Evolutionary conservation across 2,329 filamentous ascomycete species (phyloP).

Genomic region (Fusarium decemcellulare): DNA sequence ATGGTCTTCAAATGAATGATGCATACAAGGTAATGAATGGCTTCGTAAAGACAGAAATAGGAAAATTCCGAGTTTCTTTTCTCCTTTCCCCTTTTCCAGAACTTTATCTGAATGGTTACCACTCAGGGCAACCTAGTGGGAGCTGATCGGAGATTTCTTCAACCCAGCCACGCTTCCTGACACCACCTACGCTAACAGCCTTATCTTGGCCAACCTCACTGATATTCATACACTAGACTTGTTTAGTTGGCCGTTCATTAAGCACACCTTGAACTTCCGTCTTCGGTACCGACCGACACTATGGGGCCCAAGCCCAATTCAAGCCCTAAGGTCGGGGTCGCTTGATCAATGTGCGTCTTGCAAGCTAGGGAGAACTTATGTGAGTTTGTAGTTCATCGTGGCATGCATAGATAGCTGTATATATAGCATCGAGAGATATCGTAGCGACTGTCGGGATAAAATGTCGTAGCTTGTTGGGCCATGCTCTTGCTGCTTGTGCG

Average conservation of each 20-base stretch:
- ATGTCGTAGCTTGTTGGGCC: not conserved
- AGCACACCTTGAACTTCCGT: not conserved
- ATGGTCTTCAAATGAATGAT: too few species aligned
- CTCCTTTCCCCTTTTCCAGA: too few species aligned
- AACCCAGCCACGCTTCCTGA: not conserved
- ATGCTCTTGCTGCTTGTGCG: not conserved
- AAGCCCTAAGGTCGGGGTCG: slow-evolving; percentile 12
- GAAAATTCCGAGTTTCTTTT: too few species aligned
- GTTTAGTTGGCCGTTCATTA: not conserved
- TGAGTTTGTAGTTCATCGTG: too few species aligned
- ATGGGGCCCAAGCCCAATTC: not conserved
- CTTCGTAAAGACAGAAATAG: too few species aligned
- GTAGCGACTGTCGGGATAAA: not conserved
- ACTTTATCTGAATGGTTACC: too few species aligned
- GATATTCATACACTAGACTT: not conserved
- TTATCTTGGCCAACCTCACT: not conserved
- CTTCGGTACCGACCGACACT: not conserved
- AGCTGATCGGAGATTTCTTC: not conserved
- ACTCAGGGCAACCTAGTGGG: too few species aligned
- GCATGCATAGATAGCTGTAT: too few species aligned
- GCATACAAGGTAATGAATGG: too few species aligned
- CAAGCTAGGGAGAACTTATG: too few species aligned
- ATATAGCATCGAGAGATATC: not conserved
- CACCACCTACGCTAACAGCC: not conserved
- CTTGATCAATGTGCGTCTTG: not conserved